Evolutionary conservation across 805 yeast species (phyloP), one percentile per base, ranked within the genome.

Genomic region (Pichia kluyveri): DNA sequence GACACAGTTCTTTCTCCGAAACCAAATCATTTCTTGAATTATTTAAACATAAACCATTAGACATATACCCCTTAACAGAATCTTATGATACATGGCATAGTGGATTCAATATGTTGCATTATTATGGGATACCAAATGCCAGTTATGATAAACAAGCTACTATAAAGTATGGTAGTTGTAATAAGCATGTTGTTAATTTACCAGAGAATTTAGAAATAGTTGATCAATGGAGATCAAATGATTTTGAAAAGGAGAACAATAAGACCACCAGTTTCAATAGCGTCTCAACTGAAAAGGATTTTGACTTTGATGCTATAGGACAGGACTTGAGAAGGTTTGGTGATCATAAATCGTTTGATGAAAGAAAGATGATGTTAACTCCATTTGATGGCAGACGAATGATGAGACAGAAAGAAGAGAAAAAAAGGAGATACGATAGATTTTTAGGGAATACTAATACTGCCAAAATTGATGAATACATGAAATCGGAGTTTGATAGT

Each of bases 1-100:
- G 60, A 26, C 60, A 56, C 27, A 55, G 59, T 28, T 49, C 56
- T 1, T 55, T 46, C 18, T 32, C 28, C 8, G 60, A 55, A 32
- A 51, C 56, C 0, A 31, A 37, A 8, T 30, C 43, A 2, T 54
- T 56, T 41, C 19, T 56, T 7, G 30, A 42, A 11, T 17, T 49
- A 28, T 56, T 56, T 27, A 38, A 47, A 11, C 15, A 44, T 10
- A 43, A 43, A 28, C 37, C 49, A 1, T 14, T 38, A 5, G 53
- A 56, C 19, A 43, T 56, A 26, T 55, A 54, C 46, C 56, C 57
- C 7, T 36, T 51, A 18, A 54, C 56, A 5, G 54, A 54, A 18
- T 43, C 52, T 7, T 30, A 17, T 8, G 31, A 39, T 2, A 47
- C 59, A 12, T 50, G 54, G 55, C 27, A 26, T 4, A n/a, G 44